Evolutionary conservation across 108 stramenopile species (phyloP), one percentile per base, ranked within the genome.

Genomic region (Nitzschia sp.): DNA sequence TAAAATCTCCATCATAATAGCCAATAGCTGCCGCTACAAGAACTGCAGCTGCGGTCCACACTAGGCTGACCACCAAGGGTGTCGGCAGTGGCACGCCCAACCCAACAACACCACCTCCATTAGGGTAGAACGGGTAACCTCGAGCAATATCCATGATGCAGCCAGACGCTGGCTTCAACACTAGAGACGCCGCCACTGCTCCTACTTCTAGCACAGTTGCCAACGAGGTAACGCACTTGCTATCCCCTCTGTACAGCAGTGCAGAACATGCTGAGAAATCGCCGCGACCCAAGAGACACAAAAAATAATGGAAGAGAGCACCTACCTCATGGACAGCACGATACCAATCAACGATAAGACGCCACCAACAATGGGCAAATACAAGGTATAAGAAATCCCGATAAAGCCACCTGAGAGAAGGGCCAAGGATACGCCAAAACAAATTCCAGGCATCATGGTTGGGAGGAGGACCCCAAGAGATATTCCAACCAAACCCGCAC

Each of bases 391-490:
- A 16, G 17, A 28, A 23, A 59, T 61, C 26, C 58, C 47, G 25
- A 71, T 23, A 35, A 80, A 75, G 23, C 27, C 6, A 45, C 75
- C 83, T 27, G 65, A 36, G 41, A 85, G 27, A 19, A 90, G 34
- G 2, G 77, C 68, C 17, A 84, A 1, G 3, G 68, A 63, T 30
- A 71, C 63, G 6, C 88, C 91, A 46, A 84, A 66, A 19, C 84
- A 83, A 32, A 77, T 58, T 46, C 91, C 91, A 9, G 86, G 76
- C 30, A 83, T 62, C 3, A 82, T 21, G 6, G 76, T 50, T 22
- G 91, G 91, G 9, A 90, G 58, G 27, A 93, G 57, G 4, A 80
- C 73, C 16, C 91, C 91, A 22, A 93, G 46, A 0, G 83, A 79
- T 61, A 84, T 63, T 9, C 88, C 91, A 0, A 93, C 85, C 30